Base-by-base conservation (phyloP, 129 eudicot genomes). In the Smallanthus sonchifolius region DNA sequence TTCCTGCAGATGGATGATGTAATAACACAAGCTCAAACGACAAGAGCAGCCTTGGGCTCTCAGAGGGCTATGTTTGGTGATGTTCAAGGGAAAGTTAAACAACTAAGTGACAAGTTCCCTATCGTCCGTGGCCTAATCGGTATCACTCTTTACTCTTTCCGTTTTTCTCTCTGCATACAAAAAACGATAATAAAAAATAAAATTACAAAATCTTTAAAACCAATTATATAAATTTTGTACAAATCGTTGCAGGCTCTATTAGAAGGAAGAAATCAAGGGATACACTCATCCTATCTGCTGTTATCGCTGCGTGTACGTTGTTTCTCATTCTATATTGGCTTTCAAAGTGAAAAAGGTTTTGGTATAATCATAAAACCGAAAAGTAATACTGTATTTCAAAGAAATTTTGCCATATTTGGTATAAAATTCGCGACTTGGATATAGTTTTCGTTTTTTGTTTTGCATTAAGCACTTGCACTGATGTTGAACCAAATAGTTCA, bases 321-420 rank as follows among this genome's bases (percentile, higher is more conserved):
- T 90, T 94, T 77, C 92, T 94, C 57, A 88, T 94, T 65, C 83
- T 90, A 80, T 90, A 93, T 61, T 93, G 97, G 97, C 96, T 93
- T 77, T 90, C 98, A 44, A 88, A 88, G 86, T 93, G 85, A 83
- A 72, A 48, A 65, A 5, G 34, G 56, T 55, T 75, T 45, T 74
- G 72, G 39, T 67, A 75, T 69, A 62, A 39, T 45, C 45, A 24
- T 7, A 44, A 71, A 48, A 44, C 10, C 2, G 24, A 32, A 56
- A 72, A 59, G 48, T 51, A 36, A 47, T 72, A 64, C 10, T 72
- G 65, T 72, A 63, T 28, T 62, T 8, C 43, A 68, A 37, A 65
- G 76, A 65, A 79, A 48, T 76, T 76, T 80, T 78, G 67, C 73
- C 67, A 42, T 51, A 67, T 54, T 67, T 68, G 69, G 38, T 77